Conservation (phyloP, 805 yeast genomes). For the Suhomyces kilbournensis region DNA sequence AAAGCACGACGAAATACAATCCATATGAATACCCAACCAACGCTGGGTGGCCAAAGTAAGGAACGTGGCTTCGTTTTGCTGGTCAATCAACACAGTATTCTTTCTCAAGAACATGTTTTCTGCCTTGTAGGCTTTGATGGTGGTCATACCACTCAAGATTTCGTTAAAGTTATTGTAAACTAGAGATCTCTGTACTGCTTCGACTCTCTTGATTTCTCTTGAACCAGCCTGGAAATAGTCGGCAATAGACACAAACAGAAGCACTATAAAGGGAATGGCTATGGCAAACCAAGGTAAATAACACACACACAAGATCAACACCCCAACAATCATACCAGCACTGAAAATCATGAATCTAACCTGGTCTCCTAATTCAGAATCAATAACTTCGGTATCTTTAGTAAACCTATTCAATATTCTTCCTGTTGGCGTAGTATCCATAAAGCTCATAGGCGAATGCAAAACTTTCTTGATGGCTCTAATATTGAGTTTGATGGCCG, state of each 20-base stretch:
- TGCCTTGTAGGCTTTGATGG: conserved; percentile 58
- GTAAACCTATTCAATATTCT: conserved; percentile 82
- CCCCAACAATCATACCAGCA: conserved; percentile 54
- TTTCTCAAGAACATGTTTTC: conserved; percentile 45
- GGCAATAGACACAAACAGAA: conserved; percentile 44
- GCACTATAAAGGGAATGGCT: conserved; percentile 52
- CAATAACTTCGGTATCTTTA: conserved; percentile 81
- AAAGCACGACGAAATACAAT: conserved; percentile 48
- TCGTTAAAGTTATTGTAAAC: conserved; percentile 74
- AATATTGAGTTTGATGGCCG: conserved; percentile 56
- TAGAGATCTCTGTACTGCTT: conserved; percentile 64
- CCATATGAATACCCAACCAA: conserved; percentile 66
- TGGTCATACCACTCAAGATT: conserved; percentile 59
- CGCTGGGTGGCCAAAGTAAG: conserved; percentile 63
- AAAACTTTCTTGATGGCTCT: conserved; percentile 57
- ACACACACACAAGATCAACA: conserved; percentile 56
- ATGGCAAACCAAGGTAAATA: conserved; percentile 75
- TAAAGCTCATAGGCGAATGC: conserved; percentile 76
- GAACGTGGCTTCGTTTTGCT: conserved; percentile 65
- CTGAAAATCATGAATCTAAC: conserved; percentile 58
- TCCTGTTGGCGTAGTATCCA: conserved; percentile 87
- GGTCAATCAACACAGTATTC: conserved; percentile 47
- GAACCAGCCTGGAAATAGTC: conserved; percentile 66
- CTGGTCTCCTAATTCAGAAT: conserved; percentile 73
- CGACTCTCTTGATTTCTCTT: conserved; percentile 72